phyloP scores from a whole-genome alignment of 1,284 basidiomycete genomes.

The Schizophyllum commune region DNA sequence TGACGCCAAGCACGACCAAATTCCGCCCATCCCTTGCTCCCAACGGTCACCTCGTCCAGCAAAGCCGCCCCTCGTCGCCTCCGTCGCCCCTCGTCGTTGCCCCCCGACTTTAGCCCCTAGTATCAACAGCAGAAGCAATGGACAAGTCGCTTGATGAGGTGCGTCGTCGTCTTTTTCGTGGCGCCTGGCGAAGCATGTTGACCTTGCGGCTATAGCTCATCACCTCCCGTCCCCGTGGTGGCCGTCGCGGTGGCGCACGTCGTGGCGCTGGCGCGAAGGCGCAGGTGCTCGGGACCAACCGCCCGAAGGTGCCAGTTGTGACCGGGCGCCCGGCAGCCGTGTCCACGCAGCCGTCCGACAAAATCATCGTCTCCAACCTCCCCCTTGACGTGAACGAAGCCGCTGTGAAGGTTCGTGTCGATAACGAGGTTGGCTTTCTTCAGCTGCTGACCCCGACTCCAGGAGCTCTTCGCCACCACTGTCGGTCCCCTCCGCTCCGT shows the following conservation, averaged over 20 bases:
- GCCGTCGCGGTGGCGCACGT: conserved; percentile 36
- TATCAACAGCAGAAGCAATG: conserved; percentile 32
- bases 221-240: conserved; percentile 45
- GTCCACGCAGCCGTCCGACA: conserved; percentile 47
- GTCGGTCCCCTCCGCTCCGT: conserved; percentile 84
- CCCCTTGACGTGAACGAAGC: conserved; percentile 92
- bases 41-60: not conserved
- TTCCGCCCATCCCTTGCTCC: not conserved
- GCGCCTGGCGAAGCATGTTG: conserved; percentile 13
- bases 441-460: conserved; percentile 8
- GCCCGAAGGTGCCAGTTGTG: conserved; percentile 35
- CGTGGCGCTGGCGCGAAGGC: conserved; percentile 29
- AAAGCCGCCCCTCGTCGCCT: conserved; percentile 10
- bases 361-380: conserved; percentile 96
- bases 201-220: conserved; percentile 56
- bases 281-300: conserved; percentile 52
- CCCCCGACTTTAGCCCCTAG: conserved; percentile 15
- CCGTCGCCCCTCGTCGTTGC: conserved; percentile 16
- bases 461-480: conserved; percentile 92
- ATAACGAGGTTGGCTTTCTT: not conserved
- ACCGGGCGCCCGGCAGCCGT: conserved; percentile 33
- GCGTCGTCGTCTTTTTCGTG: conserved; percentile 20
- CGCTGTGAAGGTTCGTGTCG: conserved; percentile 71
- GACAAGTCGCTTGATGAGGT: conserved; percentile 92
- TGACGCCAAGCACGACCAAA: conserved; percentile 6